phyloP scores from a whole-genome alignment of 1,284 basidiomycete species.

The Sanghuangporus baumii region DNA sequence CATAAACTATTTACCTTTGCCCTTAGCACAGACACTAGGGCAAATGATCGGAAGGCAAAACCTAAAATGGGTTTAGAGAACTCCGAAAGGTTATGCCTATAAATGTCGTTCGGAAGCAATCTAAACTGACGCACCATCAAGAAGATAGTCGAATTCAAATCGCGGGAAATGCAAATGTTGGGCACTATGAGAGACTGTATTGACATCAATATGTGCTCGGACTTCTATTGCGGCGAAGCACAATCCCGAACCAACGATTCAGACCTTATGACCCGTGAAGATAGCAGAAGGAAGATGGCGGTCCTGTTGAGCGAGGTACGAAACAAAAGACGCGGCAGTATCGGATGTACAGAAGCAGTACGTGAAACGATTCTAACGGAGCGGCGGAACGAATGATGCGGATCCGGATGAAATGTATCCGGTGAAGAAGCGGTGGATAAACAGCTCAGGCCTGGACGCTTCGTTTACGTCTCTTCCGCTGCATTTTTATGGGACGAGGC shows the following conservation, averaged over 20 bases:
- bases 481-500: no score
- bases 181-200: neutral
- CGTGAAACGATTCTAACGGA: neutral
- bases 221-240: neutral
- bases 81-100: neutral
- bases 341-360: neutral
- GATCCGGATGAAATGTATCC: neutral
- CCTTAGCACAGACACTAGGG: neutral
- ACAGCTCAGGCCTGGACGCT: neutral
- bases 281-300: neutral
- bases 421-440: neutral
- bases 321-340: neutral
- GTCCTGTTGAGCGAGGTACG: neutral
- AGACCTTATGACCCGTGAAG: neutral
- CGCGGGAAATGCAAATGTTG: neutral
- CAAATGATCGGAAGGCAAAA: neutral
- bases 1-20: neutral
- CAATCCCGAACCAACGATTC: neutral
- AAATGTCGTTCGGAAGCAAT: neutral
- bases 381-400: neutral
- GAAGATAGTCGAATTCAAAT: neutral
- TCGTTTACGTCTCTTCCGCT: no score
- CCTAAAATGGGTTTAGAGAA: neutral
- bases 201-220: neutral
- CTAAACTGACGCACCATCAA: neutral